A percentile compares a stretch with the other conserved stretches of the same genome.
phyloP scores from a whole-genome alignment of 371 early-diverging fungal genomes.

The Lichtheimia ornata region DNA sequence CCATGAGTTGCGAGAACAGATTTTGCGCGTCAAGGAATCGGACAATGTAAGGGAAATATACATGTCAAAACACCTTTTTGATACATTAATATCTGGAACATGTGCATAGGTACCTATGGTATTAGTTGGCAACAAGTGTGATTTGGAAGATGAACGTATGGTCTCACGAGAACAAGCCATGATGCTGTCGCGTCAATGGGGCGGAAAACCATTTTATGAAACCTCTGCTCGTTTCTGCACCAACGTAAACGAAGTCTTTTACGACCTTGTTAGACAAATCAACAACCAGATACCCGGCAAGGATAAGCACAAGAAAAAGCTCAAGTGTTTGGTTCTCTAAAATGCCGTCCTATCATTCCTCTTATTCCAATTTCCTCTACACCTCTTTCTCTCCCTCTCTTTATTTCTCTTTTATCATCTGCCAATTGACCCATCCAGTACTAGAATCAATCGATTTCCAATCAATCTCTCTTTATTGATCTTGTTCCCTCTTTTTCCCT shows the following conservation, averaged over 20 bases:
- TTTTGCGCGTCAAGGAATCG: constrained; percentile 81
- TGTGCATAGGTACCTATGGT: constrained; percentile 78
- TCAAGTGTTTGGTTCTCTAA: constrained; percentile 19
- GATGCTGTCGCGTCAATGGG: constrained; percentile 71
- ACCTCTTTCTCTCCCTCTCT: background rate
- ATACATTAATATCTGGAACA: background rate
- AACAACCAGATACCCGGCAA: constrained; percentile 39
- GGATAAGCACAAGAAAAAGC: constrained; percentile 16
- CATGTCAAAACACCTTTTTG: too few relatives aligned
- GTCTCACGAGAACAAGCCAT: constrained; percentile 73
- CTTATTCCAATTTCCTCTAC: background rate
- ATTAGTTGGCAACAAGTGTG: constrained; percentile 87
- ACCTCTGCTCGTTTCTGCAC: constrained; percentile 84
- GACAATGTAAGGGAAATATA: constrained; percentile 52
- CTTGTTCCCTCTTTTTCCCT: too few relatives aligned
- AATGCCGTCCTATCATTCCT: background rate
- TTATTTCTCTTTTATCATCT: background rate
- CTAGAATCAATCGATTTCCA: too few relatives aligned
- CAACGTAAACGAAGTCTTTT: constrained; percentile 80
- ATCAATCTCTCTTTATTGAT: too few relatives aligned
- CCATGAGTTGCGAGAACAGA: constrained; percentile 77
- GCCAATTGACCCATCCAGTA: too few relatives aligned
- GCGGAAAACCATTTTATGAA: constrained; percentile 76
- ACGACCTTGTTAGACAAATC: constrained; percentile 63
- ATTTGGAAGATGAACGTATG: constrained; percentile 78